Percentiles rank a stretch among this genome's conserved stretches.
Evolutionary conservation across 108 stramenopile genomes (phyloP).

Genomic region (Stephanodiscus minutulus): DNA sequence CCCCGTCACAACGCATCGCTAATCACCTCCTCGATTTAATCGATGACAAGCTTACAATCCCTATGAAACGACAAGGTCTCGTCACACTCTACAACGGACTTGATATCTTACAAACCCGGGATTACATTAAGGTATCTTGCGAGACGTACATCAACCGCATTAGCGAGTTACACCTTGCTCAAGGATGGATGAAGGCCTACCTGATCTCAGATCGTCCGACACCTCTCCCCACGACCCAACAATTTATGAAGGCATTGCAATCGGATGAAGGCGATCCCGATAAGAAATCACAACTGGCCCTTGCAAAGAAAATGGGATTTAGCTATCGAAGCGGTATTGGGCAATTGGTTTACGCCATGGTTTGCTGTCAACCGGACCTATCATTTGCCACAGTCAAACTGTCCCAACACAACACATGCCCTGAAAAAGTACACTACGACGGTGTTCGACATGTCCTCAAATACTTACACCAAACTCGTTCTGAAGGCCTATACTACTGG

Average conservation of each 20-base stretch:
- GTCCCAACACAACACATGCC: conserved; percentile 3
- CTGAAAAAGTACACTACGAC: not conserved
- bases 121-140: no score
- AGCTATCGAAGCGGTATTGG: not conserved
- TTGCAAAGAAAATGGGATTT: not conserved
- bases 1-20: not conserved
- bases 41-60: conserved; percentile 3
- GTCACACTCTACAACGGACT: no score
- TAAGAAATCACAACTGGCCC: not conserved
- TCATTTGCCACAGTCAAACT: no score
- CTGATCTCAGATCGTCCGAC: no score
- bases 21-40: not conserved
- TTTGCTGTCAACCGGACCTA: not conserved
- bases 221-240: not conserved
- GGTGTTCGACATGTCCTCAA: not conserved
- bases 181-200: no score
- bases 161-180: not conserved
- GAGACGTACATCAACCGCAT: not conserved
- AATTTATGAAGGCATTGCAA: not conserved
- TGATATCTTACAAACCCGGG: no score
- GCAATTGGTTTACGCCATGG: not conserved
- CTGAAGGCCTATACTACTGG: conserved; percentile 18
- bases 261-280: not conserved
- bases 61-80: not conserved
- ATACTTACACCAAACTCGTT: not conserved